Conservation (phyloP, 176 grass and related monocot genomes). For the Cymbopogon citratus region DNA sequence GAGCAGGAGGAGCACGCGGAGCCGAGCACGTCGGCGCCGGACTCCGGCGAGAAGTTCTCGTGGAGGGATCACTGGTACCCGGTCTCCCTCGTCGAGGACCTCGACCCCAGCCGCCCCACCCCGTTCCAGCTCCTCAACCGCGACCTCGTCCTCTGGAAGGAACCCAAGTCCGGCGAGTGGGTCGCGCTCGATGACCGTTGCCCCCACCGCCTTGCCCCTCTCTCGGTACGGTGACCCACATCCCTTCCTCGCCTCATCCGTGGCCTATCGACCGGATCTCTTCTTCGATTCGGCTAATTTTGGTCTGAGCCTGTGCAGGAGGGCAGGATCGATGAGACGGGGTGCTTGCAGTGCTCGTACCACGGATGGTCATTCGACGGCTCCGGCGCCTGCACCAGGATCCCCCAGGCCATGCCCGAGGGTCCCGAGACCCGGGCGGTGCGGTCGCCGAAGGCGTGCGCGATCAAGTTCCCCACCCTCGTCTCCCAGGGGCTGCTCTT, state of each 20-base stretch:
- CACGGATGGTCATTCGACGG: constrained; percentile 92
- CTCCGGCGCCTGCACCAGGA: constrained; percentile 63
- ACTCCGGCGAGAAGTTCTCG: constrained; percentile 55
- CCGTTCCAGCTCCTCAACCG: constrained; percentile 97
- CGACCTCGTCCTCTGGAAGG: constrained; percentile 93
- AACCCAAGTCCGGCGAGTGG: constrained; percentile 74
- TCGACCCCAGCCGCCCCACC: constrained; percentile 68
- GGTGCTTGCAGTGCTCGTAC: constrained; percentile 95
- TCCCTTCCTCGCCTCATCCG: background rate
- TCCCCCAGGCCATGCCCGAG: constrained; percentile 75
- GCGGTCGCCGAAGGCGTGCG: constrained; percentile 58
- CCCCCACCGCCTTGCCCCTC: constrained; percentile 92
- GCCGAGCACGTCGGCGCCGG: constrained; percentile 47
- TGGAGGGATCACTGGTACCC: constrained; percentile 99
- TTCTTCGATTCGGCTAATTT: background rate
- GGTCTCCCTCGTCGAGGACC: constrained; percentile 89
- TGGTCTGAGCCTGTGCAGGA: constrained; percentile 38
- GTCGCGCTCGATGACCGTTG: constrained; percentile 84
- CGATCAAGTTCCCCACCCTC: constrained; percentile 74
- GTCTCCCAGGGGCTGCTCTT: constrained; percentile 88
- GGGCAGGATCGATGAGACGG: constrained; percentile 86
- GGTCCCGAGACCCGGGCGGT: constrained; percentile 56
- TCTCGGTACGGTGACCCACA: constrained; percentile 44
- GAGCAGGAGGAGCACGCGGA: constrained; percentile 37
- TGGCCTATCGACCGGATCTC: background rate